Percentiles rank a stretch among this genome's conserved stretches.
Conservation (phyloP, 108 stramenopile species). For the Fragilariopsis cylindrus region DNA sequence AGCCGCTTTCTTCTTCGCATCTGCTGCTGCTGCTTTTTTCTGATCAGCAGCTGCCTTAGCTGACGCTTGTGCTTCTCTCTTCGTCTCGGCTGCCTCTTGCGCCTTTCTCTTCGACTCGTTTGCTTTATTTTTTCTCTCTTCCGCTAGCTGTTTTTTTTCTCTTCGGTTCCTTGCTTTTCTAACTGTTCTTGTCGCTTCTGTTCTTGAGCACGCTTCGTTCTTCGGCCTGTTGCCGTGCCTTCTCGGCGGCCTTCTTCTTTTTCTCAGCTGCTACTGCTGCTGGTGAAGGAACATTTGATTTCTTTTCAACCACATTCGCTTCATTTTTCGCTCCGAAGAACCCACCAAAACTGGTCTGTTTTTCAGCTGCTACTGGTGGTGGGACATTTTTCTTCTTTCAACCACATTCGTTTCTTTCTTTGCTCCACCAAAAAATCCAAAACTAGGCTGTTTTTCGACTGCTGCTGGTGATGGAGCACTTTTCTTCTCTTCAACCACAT, state of each 20-base stretch:
- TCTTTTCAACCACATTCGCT: background rate
- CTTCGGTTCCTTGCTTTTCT: conserved; percentile 10
- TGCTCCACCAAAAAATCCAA: background rate
- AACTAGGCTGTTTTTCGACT: background rate
- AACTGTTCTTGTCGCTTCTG: conserved; percentile 17
- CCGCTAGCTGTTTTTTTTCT: conserved; percentile 7
- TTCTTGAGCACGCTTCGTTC: conserved; percentile 22
- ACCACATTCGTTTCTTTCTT: background rate
- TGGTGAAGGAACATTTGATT: background rate
- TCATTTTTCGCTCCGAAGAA: conserved; percentile 3
- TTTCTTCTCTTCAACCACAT: conserved; percentile 17
- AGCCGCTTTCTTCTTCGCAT: conserved; percentile 15
- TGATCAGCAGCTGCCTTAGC: conserved; percentile 16
- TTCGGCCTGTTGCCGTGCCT: conserved; percentile 15
- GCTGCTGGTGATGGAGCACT: conserved; percentile 10
- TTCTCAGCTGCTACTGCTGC: conserved; percentile 1
- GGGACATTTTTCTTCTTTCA: background rate
- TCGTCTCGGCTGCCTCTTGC: conserved; percentile 32
- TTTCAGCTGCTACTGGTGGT: background rate
- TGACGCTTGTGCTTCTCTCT: conserved; percentile 22
- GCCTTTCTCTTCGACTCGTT: conserved; percentile 14
- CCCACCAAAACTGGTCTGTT: background rate
- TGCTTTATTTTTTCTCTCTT: conserved; percentile 7
- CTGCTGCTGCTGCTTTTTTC: conserved; percentile 31
- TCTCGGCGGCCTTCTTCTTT: background rate